Conservation (phyloP, 305 asterid genomes). For the Striga hermonthica region DNA sequence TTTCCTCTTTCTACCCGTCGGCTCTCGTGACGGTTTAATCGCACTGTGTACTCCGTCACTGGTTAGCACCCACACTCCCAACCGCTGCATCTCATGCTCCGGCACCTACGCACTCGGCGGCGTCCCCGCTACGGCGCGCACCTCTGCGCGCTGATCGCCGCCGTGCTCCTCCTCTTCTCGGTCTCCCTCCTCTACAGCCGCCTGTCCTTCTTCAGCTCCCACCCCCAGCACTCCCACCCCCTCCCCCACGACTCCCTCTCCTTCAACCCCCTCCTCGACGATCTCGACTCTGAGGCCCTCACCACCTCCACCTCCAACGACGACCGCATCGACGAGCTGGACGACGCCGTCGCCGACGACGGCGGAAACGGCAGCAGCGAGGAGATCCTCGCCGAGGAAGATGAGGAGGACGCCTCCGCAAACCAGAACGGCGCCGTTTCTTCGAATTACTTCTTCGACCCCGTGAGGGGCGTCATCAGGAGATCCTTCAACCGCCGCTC, state of each 20-base stretch:
- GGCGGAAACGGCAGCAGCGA: slow-evolving; percentile 39
- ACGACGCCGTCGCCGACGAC: slow-evolving; percentile 47
- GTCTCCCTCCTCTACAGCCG: slow-evolving; percentile 82
- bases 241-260: slow-evolving; percentile 45
- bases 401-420: slow-evolving; percentile 46
- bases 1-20: too few species aligned
- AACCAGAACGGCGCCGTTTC: slow-evolving; percentile 44
- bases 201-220: slow-evolving; percentile 61
- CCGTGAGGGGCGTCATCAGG: slow-evolving; percentile 57
- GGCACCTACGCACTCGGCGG: slow-evolving; percentile 66
- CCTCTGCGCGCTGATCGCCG: slow-evolving; percentile 61
- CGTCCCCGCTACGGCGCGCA: slow-evolving; percentile 72
- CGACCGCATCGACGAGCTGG: slow-evolving; percentile 87
- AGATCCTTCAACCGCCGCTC: slow-evolving; percentile 68
- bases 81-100: slow-evolving; percentile 35
- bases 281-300: slow-evolving; percentile 58
- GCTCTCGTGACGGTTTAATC: too few species aligned
- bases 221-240: slow-evolving; percentile 44
- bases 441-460: slow-evolving; percentile 68
- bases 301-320: slow-evolving; percentile 44
- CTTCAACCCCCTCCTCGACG: slow-evolving; percentile 63
- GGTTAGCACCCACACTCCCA: neutral
- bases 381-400: slow-evolving; percentile 58
- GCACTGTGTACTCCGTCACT: neutral
- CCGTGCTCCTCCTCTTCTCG: slow-evolving; percentile 71